Percentiles rank a stretch among this genome's conserved stretches.
Conservation (phyloP, 208 protist genomes). For the Acanthamoeba triangularis region DNA sequence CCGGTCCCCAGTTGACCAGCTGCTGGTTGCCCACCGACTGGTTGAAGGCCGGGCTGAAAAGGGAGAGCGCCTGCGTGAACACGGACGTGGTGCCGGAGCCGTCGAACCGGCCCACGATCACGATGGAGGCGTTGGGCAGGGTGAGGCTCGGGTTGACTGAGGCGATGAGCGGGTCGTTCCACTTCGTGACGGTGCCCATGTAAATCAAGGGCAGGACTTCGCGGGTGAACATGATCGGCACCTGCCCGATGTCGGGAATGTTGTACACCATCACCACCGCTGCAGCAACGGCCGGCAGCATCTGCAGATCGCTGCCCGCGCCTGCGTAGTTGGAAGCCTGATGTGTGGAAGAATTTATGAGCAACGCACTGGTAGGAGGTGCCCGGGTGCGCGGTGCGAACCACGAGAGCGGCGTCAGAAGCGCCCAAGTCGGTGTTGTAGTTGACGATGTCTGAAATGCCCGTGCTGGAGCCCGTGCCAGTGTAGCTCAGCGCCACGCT, state of each 20-base stretch:
- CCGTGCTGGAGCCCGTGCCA: conserved; percentile 25
- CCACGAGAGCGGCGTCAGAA: background rate
- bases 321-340: background rate
- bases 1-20: conserved; percentile 37
- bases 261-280: conserved; percentile 55
- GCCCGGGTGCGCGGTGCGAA: background rate
- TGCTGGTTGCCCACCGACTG: background rate
- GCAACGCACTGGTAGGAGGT: background rate
- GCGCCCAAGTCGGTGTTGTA: conserved; percentile 45
- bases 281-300: conserved; percentile 42
- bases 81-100: conserved; percentile 19
- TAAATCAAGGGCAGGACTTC: conserved; percentile 40
- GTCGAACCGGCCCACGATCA: conserved; percentile 45
- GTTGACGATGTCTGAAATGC: background rate
- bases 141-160: background rate
- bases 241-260: background rate
- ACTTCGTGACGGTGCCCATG: background rate
- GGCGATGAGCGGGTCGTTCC: conserved; percentile 14
- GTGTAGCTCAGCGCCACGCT: conserved; percentile 13
- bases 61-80: conserved; percentile 33
- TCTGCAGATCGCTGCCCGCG: background rate
- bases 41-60: conserved; percentile 27
- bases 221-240: background rate
- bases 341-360: background rate
- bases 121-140: background rate